These are phyloP conservation scores for Angophora floribunda DNA, from an alignment of 345 rosid species.

Conservation along the genomic window DNA sequence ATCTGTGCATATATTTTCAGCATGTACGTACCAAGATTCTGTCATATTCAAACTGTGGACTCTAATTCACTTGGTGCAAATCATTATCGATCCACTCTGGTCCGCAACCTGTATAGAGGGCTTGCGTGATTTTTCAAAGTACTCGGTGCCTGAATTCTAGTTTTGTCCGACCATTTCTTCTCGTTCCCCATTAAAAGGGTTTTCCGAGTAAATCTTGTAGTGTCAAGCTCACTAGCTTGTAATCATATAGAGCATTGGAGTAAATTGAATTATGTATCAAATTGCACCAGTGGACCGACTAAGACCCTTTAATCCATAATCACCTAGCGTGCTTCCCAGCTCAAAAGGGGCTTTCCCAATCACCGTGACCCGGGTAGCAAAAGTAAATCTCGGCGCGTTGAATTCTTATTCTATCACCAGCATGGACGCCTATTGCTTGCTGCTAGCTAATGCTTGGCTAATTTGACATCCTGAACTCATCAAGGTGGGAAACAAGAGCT, in stretches of 20 bases:
- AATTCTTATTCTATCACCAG: background rate
- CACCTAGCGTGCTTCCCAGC: background rate
- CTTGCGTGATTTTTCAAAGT: background rate
- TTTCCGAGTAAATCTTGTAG: background rate
- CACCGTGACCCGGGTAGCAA: background rate
- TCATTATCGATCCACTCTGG: background rate
- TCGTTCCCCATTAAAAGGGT: background rate
- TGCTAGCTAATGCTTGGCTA: background rate
- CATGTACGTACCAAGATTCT: background rate
- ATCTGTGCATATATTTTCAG: background rate
- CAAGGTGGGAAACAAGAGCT: background rate
- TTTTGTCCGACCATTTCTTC: rapidly evolving
- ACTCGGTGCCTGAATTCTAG: background rate
- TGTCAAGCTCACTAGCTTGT: background rate
- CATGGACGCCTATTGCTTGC: background rate
- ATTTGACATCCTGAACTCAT: background rate
- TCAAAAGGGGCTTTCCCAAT: background rate
- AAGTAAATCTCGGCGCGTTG: background rate
- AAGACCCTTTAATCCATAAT: background rate
- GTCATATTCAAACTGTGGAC: background rate
- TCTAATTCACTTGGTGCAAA: background rate
- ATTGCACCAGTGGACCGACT: background rate
- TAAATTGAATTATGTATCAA: background rate
- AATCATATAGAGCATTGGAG: background rate
- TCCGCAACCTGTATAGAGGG: background rate